Percentiles rank a stretch among this genome's conserved stretches.
phyloP scores from a whole-genome alignment of 2,329 filamentous ascomycete species.

The Sporothrix luriei region DNA sequence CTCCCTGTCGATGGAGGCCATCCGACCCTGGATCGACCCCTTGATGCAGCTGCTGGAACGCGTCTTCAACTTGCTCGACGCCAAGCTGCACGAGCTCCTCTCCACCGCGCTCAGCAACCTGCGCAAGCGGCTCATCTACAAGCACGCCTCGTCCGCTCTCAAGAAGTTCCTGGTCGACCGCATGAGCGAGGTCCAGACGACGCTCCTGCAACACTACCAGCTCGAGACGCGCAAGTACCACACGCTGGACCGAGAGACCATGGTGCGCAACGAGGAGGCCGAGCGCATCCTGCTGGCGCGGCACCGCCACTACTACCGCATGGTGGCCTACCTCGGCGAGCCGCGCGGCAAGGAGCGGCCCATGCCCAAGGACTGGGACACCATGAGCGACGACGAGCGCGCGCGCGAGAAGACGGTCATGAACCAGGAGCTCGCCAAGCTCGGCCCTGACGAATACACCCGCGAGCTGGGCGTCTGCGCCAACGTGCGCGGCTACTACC shows the following conservation, averaged over 20 bases:
- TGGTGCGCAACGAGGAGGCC: slow-evolving; percentile 50
- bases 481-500: slow-evolving; percentile 69
- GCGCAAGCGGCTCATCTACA: slow-evolving; percentile 55
- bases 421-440: slow-evolving; percentile 48
- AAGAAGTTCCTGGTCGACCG: slow-evolving; percentile 49
- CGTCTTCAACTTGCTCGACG: slow-evolving; percentile 53
- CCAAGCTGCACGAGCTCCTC: slow-evolving; percentile 52
- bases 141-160: slow-evolving; percentile 50
- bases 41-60: slow-evolving; percentile 53
- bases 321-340: slow-evolving; percentile 48
- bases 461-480: slow-evolving; percentile 64
- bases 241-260: slow-evolving; percentile 57
- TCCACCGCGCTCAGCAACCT: slow-evolving; percentile 51
- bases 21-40: slow-evolving; percentile 60
- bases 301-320: slow-evolving; percentile 54
- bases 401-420: slow-evolving; percentile 49
- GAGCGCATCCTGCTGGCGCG: slow-evolving; percentile 52
- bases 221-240: slow-evolving; percentile 60
- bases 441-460: slow-evolving; percentile 61
- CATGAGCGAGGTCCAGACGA: slow-evolving; percentile 43
- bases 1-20: slow-evolving; percentile 58
- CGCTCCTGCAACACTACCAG: slow-evolving; percentile 51
- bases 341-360: slow-evolving; percentile 38
- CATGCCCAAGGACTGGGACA: slow-evolving; percentile 47
- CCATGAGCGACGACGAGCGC: slow-evolving; percentile 54